These are phyloP conservation scores for Metschnikowia santaceciliae DNA, from an alignment of 805 yeast species.

Conservation along the genomic window DNA sequence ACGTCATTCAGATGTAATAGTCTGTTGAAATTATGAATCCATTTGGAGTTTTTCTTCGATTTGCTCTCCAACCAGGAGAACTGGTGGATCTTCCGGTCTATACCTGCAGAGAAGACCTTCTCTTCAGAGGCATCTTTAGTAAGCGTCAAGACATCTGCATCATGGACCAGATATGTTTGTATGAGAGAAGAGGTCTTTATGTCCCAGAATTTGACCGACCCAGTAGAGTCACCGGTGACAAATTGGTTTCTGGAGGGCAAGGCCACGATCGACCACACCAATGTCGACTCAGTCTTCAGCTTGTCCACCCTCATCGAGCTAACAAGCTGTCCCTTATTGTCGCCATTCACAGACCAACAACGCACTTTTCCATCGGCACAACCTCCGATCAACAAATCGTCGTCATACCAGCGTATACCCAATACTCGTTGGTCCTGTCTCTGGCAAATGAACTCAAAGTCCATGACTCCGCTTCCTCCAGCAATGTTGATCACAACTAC, in stretches of 20 bases:
- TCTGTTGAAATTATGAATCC: constrained; percentile 76
- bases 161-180: constrained; percentile 81
- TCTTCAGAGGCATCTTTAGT: constrained; percentile 57
- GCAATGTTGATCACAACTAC: constrained; percentile 80
- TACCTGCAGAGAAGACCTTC: constrained; percentile 81
- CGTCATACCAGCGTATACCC: constrained; percentile 69
- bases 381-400: constrained; percentile 75
- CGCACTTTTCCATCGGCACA: constrained; percentile 93
- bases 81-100: constrained; percentile 84
- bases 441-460: constrained; percentile 70
- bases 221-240: constrained; percentile 96
- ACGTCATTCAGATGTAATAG: constrained; percentile 84
- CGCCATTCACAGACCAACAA: constrained; percentile 59
- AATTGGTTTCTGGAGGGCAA: constrained; percentile 64
- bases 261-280: constrained; percentile 82
- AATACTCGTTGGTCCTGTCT: constrained; percentile 81
- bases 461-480: constrained; percentile 82
- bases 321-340: constrained; percentile 60
- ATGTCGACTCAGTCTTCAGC: constrained; percentile 76
- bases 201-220: constrained; percentile 92
- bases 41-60: constrained; percentile 38
- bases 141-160: constrained; percentile 83
- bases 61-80: constrained; percentile 46
- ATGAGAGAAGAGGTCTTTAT: constrained; percentile 65
- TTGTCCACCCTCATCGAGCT: constrained; percentile 91